These are phyloP conservation scores for Pseudogymnoascus sp. DNA, from an alignment of 2,329 filamentous ascomycete species.

Conservation along the genomic window DNA sequence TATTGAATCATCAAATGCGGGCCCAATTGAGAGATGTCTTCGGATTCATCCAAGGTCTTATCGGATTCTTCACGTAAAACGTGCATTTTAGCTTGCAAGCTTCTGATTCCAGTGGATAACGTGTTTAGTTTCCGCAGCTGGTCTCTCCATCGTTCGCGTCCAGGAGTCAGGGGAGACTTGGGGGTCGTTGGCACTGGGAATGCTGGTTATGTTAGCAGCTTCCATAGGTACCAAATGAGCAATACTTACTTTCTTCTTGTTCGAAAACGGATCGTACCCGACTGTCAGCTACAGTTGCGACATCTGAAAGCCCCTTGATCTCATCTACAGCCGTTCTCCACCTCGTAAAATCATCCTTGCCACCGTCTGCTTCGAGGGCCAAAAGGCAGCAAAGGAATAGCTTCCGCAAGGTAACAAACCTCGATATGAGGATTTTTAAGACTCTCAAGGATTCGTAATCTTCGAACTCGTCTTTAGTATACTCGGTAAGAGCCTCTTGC, in stretches of 20 bases:
- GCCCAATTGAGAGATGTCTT: slow-evolving; percentile 66
- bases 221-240: slow-evolving; percentile 3
- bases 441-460: slow-evolving; percentile 70
- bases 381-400: slow-evolving; percentile 83
- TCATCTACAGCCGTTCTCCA: slow-evolving; percentile 74
- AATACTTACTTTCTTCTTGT: slow-evolving; percentile 66
- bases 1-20: slow-evolving; percentile 79
- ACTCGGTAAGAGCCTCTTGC: slow-evolving; percentile 57
- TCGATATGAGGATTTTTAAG: slow-evolving; percentile 72
- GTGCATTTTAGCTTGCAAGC: slow-evolving; percentile 89
- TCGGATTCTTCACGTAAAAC: slow-evolving; percentile 85
- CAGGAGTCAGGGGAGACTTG: slow-evolving; percentile 55
- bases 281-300: slow-evolving; percentile 54
- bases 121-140: slow-evolving; percentile 84
- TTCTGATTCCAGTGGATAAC: slow-evolving; percentile 81
- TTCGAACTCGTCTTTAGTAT: slow-evolving; percentile 59
- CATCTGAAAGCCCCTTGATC: slow-evolving; percentile 55
- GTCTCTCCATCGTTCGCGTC: slow-evolving; percentile 74
- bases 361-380: slow-evolving; percentile 74
- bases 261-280: slow-evolving; percentile 61
- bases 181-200: slow-evolving; percentile 49
- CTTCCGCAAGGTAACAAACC: slow-evolving; percentile 72
- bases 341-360: slow-evolving; percentile 64
- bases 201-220: slow-evolving; percentile 31
- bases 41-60: slow-evolving; percentile 64